Conservation (phyloP, 345 rosid genomes). For the Eucalyptus erythrocorys region DNA sequence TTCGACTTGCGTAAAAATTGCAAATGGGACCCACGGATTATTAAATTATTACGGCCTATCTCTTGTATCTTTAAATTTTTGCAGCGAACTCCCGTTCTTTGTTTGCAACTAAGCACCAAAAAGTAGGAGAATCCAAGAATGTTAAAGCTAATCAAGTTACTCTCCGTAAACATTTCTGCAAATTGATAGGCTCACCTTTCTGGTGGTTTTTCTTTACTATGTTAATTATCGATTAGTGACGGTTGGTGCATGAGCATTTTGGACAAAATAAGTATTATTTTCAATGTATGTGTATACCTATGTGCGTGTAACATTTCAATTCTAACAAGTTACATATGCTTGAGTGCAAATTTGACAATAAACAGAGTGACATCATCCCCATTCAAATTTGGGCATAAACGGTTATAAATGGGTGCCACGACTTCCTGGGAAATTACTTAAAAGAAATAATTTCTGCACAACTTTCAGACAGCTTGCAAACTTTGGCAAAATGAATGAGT, state of each 20-base stretch:
- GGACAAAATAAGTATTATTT: background rate
- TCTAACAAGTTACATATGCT: background rate
- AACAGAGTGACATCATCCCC: background rate
- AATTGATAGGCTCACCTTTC: background rate
- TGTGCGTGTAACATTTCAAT: background rate
- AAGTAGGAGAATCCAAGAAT: background rate
- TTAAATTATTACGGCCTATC: background rate
- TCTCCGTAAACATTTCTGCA: background rate
- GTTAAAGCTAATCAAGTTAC: background rate
- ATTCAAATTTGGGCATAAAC: background rate
- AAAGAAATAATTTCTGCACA: background rate
- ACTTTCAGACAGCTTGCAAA: background rate
- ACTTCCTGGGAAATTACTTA: too few relatives aligned
- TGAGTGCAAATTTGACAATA: background rate
- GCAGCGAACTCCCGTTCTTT: background rate
- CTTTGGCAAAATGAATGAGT: background rate
- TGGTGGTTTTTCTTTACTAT: background rate
- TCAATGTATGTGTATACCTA: background rate
- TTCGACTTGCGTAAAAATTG: background rate
- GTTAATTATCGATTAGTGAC: background rate
- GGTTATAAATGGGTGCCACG: background rate
- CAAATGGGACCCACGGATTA: background rate
- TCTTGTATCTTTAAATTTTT: background rate
- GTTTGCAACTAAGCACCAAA: background rate
- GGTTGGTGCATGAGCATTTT: accelerated